Percentiles rank a stretch among this genome's conserved stretches.
Evolutionary conservation across 805 yeast genomes (phyloP).

Genomic region (Kregervanrija pseudodelftensis): DNA sequence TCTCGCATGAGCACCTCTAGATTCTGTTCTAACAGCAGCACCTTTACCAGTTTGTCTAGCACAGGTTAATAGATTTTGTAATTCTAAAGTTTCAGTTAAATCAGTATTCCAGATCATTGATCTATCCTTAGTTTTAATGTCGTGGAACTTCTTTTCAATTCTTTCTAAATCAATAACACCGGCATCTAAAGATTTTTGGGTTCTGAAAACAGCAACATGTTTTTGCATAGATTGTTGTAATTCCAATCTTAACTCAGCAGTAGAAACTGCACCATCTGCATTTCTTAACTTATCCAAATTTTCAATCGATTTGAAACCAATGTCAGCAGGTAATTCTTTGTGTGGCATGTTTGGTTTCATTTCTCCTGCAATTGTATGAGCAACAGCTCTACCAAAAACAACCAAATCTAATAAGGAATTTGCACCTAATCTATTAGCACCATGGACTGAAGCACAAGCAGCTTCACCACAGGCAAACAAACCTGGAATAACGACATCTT

Average conservation of each 20-base stretch:
- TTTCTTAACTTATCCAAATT: slow-evolving; percentile 84
- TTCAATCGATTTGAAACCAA: slow-evolving; percentile 85
- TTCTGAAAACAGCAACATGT: slow-evolving; percentile 96
- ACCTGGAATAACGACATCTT: slow-evolving; percentile 89
- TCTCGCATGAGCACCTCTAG: slow-evolving; percentile 99
- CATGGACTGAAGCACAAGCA: slow-evolving; percentile 98
- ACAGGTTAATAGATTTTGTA: slow-evolving; percentile 94
- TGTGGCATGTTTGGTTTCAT: slow-evolving; percentile 87
- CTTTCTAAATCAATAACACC: slow-evolving; percentile 76
- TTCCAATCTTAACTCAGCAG: slow-evolving; percentile 81
- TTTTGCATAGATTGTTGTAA: slow-evolving; percentile 97
- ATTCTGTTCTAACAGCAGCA: slow-evolving; percentile 93
- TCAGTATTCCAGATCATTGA: slow-evolving; percentile 99
- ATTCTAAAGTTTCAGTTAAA: slow-evolving; percentile 89
- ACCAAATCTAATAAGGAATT: slow-evolving; percentile 94
- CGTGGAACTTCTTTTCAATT: slow-evolving; percentile 66
- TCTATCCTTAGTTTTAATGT: slow-evolving; percentile 86
- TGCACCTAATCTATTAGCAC: slow-evolving; percentile 99
- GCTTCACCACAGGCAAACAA: slow-evolving; percentile 97
- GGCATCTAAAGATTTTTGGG: slow-evolving; percentile 81
- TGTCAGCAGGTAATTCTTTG: slow-evolving; percentile 71
- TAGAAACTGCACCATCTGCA: slow-evolving; percentile 73
- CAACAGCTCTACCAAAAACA: slow-evolving; percentile 97
- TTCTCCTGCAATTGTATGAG: slow-evolving; percentile 81
- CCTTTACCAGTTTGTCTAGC: slow-evolving; percentile 92